A percentile compares a stretch with the other conserved stretches of the same genome.
Conservation (phyloP, 441 rosid species). For the Jatropha podagrica region DNA sequence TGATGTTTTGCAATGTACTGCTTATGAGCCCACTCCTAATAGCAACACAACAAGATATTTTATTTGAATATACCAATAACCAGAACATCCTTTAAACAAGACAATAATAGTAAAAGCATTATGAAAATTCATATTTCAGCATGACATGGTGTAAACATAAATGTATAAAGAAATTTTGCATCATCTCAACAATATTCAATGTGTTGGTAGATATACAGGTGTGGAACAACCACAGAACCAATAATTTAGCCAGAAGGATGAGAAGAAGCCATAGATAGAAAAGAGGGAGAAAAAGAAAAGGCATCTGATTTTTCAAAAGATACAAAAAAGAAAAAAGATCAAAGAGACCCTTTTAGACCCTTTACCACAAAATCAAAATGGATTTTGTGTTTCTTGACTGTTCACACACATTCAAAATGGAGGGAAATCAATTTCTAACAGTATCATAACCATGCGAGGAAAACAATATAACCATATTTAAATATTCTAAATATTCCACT, state of each 20-base stretch:
- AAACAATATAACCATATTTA: not conserved
- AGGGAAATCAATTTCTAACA: not conserved
- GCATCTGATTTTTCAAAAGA: not conserved
- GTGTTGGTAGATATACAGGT: not conserved
- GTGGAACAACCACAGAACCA: not conserved
- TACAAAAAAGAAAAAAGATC: not conserved
- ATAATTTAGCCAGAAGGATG: not conserved
- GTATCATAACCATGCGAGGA: not conserved
- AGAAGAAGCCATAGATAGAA: not conserved
- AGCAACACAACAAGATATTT: slow-evolving; percentile 28
- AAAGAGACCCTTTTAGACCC: slow-evolving; percentile 6
- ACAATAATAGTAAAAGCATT: not conserved
- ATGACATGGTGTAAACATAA: not conserved
- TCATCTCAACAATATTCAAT: not conserved
- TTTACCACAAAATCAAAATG: not conserved
- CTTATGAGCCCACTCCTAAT: slow-evolving; percentile 96
- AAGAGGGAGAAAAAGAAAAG: not conserved
- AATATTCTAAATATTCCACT: not conserved
- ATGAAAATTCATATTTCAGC: slow-evolving; percentile 5
- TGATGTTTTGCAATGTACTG: slow-evolving; percentile 89
- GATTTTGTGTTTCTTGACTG: not conserved
- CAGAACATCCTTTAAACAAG: not conserved
- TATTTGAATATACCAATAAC: not conserved
- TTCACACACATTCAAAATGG: not conserved
- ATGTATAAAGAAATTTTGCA: not conserved